Evolutionary conservation across 2,329 filamentous ascomycete genomes (phyloP).

Genomic region (Cladophialophora exuberans): DNA sequence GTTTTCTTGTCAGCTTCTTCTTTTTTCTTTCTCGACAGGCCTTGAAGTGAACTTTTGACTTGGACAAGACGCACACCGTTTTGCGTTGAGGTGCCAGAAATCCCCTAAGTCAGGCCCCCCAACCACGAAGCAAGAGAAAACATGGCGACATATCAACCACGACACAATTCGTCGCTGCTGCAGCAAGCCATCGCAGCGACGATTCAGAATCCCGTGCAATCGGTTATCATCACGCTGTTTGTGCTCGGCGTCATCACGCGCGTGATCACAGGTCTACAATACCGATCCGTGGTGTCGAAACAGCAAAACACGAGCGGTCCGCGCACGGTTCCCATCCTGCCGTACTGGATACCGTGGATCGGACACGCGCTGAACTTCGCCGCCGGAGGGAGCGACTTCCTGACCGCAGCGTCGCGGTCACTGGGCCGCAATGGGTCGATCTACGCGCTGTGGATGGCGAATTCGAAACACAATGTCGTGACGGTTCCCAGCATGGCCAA

Average conservation of each 20-base stretch:
- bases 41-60: too few relatives aligned
- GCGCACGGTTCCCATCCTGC: slow-evolving; percentile 51
- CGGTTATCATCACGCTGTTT: slow-evolving; percentile 10
- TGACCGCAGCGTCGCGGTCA: slow-evolving; percentile 13
- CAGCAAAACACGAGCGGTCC: slow-evolving; percentile 25
- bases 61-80: too few relatives aligned
- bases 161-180: slow-evolving; percentile 14
- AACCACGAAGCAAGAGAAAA: too few relatives aligned
- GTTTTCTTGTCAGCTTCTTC: too few relatives aligned
- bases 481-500: slow-evolving; percentile 52
- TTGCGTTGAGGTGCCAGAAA: too few relatives aligned
- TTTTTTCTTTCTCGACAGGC: too few relatives aligned
- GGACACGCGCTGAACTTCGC: slow-evolving; percentile 57
- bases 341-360: slow-evolving; percentile 64
- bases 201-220: slow-evolving; percentile 15
- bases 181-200: slow-evolving; percentile 3
- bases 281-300: slow-evolving; percentile 34
- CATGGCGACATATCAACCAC: too few relatives aligned
- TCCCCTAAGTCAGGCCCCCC: too few relatives aligned
- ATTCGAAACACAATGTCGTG: slow-evolving; percentile 56
- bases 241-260: slow-evolving; percentile 43
- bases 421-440: slow-evolving; percentile 27
- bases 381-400: slow-evolving; percentile 11
- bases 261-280: slow-evolving; percentile 40
- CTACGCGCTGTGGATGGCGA: slow-evolving; percentile 31